Evolutionary conservation across 441 rosid species (phyloP), one percentile per base, ranked within the genome.

Genomic region (Euphorbia celastroides): DNA sequence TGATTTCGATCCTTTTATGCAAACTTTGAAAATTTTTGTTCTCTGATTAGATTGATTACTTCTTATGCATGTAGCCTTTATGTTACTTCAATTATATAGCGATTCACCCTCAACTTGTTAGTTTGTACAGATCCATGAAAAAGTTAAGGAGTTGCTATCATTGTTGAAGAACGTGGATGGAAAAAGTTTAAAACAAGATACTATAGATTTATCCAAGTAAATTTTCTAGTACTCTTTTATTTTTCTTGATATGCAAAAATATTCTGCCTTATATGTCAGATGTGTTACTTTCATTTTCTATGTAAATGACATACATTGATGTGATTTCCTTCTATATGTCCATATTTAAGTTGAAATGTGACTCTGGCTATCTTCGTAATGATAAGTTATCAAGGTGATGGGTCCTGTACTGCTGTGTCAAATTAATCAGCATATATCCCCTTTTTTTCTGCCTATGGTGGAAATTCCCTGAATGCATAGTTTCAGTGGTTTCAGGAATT

Each of bases 61-160:
- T 48, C 16, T 25, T 11, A 31, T 41, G 30, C 57, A 20, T 31
- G 51, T 61, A 23, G 38, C 32, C 9, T 57, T 62, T 57, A 44
- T 38, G 5, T 27, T 63, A 61, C 48, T 25, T 67, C 32, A 41
- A 50, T 58, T 28, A 17, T 59, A 2, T 32, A 51, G 42, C 59
- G 51, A 55, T 38, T 57, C 57, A 46, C 75, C 16, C 41, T 50
- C 52, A 64, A 25, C 68, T 25, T 63, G 66, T 68, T 67, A 70
- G 32, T 17, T 85, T 57, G 58, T 65, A 46, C 74, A 90, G 96
- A 82, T 86, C 71, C 80, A 71, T 77, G 76, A 72, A 20, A 84
- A 78, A 72, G 82, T 88, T 77, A 85, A 77, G 85, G 88, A 85
- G 75, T 64, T 88, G 74, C 80, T 75, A 22, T 83, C 89, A 58